A percentile compares a stretch with the other conserved stretches of the same genome.
Conservation (phyloP, 805 yeast species). For the Ogataea dorogensis region DNA sequence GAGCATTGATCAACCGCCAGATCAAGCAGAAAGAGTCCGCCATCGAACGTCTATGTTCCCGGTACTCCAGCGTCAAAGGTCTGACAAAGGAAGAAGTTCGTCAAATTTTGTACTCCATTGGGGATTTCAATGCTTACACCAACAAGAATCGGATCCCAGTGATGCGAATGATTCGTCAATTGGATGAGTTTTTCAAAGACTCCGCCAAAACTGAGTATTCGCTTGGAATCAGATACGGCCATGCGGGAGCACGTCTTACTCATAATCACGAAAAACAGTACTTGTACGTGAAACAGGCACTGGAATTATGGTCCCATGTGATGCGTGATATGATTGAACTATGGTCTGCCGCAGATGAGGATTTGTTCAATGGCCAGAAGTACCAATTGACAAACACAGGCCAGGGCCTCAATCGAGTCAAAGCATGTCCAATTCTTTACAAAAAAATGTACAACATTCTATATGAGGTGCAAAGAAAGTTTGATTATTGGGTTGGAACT, state of each 20-base stretch:
- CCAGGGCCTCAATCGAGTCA: conserved; percentile 76
- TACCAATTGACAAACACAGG: conserved; percentile 71
- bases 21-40: conserved; percentile 69
- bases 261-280: conserved; percentile 73
- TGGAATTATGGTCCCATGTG: conserved; percentile 72
- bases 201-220: conserved; percentile 37
- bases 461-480: conserved; percentile 62
- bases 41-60: conserved; percentile 55
- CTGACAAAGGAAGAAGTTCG: conserved; percentile 61
- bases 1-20: conserved; percentile 53
- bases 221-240: conserved; percentile 64
- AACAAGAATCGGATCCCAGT: conserved; percentile 70
- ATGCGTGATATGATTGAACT: conserved; percentile 75
- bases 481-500: conserved; percentile 72
- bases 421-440: conserved; percentile 66
- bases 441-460: conserved; percentile 70
- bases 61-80: conserved; percentile 42
- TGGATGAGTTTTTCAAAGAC: conserved; percentile 44
- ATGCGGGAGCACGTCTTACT: conserved; percentile 66
- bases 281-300: conserved; percentile 71
- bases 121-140: conserved; percentile 73
- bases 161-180: conserved; percentile 54
- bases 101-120: conserved; percentile 71
- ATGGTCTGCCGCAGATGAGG: conserved; percentile 77
- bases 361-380: conserved; percentile 53